phyloP scores from a whole-genome alignment of 257 asterid species.

The Solanum sitiens region DNA sequence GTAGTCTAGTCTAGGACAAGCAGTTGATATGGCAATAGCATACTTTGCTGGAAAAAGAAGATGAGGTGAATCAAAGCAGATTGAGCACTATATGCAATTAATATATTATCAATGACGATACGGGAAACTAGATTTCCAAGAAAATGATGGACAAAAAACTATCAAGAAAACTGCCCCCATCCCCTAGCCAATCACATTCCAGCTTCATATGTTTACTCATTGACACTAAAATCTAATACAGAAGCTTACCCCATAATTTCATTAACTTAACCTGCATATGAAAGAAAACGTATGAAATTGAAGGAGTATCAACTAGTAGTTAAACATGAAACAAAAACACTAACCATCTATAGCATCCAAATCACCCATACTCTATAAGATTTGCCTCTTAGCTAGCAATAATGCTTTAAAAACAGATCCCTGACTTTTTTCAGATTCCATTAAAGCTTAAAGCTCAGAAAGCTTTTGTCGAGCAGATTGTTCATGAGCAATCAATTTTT shows the following conservation, averaged over 20 bases:
- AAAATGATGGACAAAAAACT: not conserved
- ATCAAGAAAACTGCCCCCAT: not conserved
- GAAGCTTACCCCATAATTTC: not conserved
- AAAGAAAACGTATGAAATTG: not conserved
- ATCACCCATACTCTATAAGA: conserved; percentile 69
- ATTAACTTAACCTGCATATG: not conserved
- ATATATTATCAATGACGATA: not conserved
- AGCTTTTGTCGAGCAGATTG: conserved; percentile 78
- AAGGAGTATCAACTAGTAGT: not conserved
- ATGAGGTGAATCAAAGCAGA: not conserved
- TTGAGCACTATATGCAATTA: not conserved
- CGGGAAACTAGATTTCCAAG: not conserved
- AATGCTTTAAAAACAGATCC: conserved; percentile 77
- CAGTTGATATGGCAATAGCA: conserved; percentile 85
- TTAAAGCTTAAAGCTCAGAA: conserved; percentile 51
- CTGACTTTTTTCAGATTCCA: conserved; percentile 78
- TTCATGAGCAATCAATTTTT: conserved; percentile 50
- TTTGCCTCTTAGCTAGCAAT: conserved; percentile 70
- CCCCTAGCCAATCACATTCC: not conserved
- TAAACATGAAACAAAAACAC: not conserved
- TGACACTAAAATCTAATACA: not conserved
- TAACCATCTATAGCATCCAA: conserved; percentile 14
- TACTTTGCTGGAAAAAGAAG: conserved; percentile 53
- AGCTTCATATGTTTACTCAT: not conserved
- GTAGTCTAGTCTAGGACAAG: conserved; percentile 80